Evolutionary conservation across 805 yeast genomes (phyloP), one percentile per base, ranked within the genome.

Genomic region (Middelhovenomyces tepae): DNA sequence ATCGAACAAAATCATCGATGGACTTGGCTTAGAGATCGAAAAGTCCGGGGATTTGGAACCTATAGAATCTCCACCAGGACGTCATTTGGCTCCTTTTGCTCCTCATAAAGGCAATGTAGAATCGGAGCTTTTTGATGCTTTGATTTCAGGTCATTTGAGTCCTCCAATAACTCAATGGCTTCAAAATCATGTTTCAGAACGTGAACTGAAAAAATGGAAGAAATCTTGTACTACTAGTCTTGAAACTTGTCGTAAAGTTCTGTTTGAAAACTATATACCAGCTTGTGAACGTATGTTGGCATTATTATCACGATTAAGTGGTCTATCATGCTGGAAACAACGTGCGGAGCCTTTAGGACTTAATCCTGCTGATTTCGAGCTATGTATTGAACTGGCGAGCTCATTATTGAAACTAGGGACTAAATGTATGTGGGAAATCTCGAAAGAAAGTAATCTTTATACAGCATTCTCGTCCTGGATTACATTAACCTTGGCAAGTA

Each of bases 151-250:
- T 6, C 49, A 66, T 3, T 57, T 73, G 24, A 62, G 71, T 0
- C 54, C 49, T n/a, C 43, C 57, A 1, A 50, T 68, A 1, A 58
- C 58, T 31, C 69, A 65, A 32, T 75, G 67, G 65, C 59, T 75
- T 56, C 56, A 68, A 3, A 73, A 73, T 39, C 69, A 68, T 40
- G 54, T 73, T 26, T 78, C 77, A 0, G 80, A 73, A 39, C 50
- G 75, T 30, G 78, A 76, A 3, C 52, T 67, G 25, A 67, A 66
- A 37, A 54, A 68, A 36, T 62, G 78, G 60, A 45, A 52, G 2
- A 62, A 62, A 31, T 34, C 62, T 14, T 73, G 73, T 0, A 59
- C 56, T 28, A 46, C 59, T 4, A 54, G 61, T 7, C 73, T 64
- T 48, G 77, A 72, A 21, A 46, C 49, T 16, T 48, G 63, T 1